phyloP scores from a whole-genome alignment of 1,284 basidiomycete genomes.

The Papiliotrema flavescens region DNA sequence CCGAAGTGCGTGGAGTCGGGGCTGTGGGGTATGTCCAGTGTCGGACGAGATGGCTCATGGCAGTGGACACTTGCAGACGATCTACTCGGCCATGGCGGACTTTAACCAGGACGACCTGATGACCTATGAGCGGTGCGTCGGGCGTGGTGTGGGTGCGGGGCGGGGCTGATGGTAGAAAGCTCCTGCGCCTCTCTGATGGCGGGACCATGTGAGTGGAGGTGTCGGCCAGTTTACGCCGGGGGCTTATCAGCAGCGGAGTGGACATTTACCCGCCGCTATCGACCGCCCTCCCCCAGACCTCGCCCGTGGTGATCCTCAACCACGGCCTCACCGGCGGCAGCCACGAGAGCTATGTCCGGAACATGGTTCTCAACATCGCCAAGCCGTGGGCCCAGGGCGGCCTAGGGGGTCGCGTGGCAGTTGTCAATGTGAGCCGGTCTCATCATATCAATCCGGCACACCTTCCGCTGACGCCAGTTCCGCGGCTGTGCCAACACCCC shows the following conservation, averaged over 20 bases:
- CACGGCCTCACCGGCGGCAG: constrained; percentile 89
- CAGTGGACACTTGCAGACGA: constrained; percentile 51
- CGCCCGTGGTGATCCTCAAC: constrained; percentile 70
- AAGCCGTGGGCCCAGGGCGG: constrained; percentile 66
- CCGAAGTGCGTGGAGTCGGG: constrained; percentile 35
- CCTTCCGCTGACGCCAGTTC: constrained; percentile 50
- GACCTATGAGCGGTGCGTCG: constrained; percentile 60
- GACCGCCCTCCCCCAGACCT: constrained; percentile 56
- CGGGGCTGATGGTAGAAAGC: constrained; percentile 50
- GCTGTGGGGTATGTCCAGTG: neutral
- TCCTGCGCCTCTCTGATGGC: constrained; percentile 62
- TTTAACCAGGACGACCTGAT: constrained; percentile 70
- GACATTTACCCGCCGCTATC: constrained; percentile 51
- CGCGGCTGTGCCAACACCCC: constrained; percentile 90
- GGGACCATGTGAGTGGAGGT: constrained; percentile 58
- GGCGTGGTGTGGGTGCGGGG: constrained; percentile 54
- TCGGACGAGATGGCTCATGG: neutral
- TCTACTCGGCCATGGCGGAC: constrained; percentile 49
- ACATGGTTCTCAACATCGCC: constrained; percentile 66
- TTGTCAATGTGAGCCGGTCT: constrained; percentile 60
- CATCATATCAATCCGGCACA: too few species aligned
- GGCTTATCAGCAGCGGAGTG: constrained; percentile 50
- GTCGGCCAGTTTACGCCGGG: neutral
- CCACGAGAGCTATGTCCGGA: constrained; percentile 82
- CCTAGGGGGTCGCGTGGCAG: constrained; percentile 79